Conservation (phyloP, 257 asterid genomes). For the Craterostigma plantagineum region DNA sequence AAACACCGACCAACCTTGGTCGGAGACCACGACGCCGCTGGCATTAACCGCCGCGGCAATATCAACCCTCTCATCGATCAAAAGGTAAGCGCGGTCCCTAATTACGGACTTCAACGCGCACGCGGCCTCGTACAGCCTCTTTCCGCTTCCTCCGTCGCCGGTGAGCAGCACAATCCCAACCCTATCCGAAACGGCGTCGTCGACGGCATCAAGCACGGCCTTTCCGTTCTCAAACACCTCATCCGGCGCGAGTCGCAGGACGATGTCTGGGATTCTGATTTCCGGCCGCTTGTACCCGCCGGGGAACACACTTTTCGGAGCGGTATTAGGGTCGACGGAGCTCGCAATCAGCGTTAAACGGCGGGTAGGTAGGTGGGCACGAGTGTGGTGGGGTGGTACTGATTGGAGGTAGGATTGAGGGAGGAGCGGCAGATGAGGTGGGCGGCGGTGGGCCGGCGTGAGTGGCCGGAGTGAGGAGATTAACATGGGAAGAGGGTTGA, state of each 20-base stretch:
- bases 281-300: conserved; percentile 98
- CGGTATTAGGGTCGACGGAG: too few relatives aligned
- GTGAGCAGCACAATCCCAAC: conserved; percentile 72
- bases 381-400: too few relatives aligned
- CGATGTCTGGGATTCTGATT: conserved; percentile 52
- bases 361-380: too few relatives aligned
- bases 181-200: conserved; percentile 38
- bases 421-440: too few relatives aligned
- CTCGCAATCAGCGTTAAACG: too few relatives aligned
- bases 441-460: too few relatives aligned
- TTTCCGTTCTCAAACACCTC: conserved; percentile 32
- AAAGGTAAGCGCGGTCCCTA: conserved; percentile 63
- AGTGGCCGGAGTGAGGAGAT: too few relatives aligned
- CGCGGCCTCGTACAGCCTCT: conserved; percentile 67
- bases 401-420: too few relatives aligned
- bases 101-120: conserved; percentile 64
- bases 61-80: conserved; percentile 83
- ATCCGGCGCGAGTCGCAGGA: conserved; percentile 42
- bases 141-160: conserved; percentile 50
- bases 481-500: too few relatives aligned
- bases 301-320: conserved; percentile 54
- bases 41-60: conserved; percentile 80
- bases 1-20: conserved; percentile 49
- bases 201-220: conserved; percentile 31
- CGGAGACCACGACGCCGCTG: conserved; percentile 80